These are phyloP conservation scores for Monosporozyma aerobia DNA, from an alignment of 805 yeast genomes.

Conservation along the genomic window DNA sequence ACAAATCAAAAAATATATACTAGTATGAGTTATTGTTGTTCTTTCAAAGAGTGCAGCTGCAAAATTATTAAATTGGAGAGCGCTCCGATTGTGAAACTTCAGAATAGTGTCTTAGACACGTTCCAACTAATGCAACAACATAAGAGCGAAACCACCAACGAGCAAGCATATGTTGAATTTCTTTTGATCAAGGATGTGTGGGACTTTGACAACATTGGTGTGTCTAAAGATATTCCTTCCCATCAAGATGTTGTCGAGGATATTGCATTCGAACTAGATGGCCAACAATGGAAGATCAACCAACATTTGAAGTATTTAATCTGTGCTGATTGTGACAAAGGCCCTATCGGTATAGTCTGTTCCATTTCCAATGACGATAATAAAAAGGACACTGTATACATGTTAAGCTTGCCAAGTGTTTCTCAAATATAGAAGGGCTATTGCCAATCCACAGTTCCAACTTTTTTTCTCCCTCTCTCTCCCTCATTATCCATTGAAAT, in stretches of 20 bases:
- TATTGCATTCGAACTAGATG: conserved; percentile 14
- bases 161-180: conserved; percentile 22
- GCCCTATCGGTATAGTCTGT: conserved; percentile 62
- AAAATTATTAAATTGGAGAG: conserved; percentile 13
- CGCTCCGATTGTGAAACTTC: conserved; percentile 6
- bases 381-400: conserved; percentile 2
- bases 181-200: conserved; percentile 50
- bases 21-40: conserved; percentile 10
- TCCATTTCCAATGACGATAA: conserved; percentile 25
- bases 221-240: conserved; percentile 37
- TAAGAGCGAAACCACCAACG: not conserved
- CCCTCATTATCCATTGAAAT: not conserved
- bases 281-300: conserved; percentile 17
- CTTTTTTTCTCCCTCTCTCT: not conserved
- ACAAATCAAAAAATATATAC: not conserved
- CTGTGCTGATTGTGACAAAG: conserved; percentile 72
- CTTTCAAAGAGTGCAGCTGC: conserved; percentile 19
- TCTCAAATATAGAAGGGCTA: not conserved
- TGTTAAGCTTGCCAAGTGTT: not conserved
- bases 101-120: conserved; percentile 8
- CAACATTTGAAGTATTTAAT: conserved; percentile 45
- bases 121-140: conserved; percentile 17
- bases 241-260: conserved; percentile 9
- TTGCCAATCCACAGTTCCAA: not conserved
- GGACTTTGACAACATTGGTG: conserved; percentile 77